Evolutionary conservation across 345 rosid species (phyloP).

Genomic region (Eucalyptus camaldulensis): DNA sequence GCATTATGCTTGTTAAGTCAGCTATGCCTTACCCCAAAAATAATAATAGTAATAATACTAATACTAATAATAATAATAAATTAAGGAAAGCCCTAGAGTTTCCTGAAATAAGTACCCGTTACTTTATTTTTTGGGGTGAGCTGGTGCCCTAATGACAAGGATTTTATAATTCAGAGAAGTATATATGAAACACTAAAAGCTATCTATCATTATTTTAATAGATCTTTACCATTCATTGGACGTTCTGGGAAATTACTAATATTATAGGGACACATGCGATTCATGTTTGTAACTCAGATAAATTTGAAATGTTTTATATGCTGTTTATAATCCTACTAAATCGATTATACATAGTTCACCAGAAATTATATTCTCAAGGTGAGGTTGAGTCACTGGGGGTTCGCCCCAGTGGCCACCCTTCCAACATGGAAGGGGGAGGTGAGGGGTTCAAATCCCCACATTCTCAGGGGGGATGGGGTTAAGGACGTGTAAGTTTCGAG

Average conservation of each 20-base stretch:
- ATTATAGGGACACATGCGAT: background rate
- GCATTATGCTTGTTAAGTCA: background rate
- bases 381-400: too few species aligned
- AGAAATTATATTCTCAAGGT: too few species aligned
- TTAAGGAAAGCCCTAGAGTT: background rate
- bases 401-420: too few species aligned
- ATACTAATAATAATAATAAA: too few species aligned
- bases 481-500: too few species aligned
- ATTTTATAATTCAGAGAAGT: background rate
- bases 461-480: too few species aligned
- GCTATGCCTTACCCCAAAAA: background rate
- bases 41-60: too few species aligned
- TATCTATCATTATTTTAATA: too few species aligned
- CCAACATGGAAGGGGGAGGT: too few species aligned
- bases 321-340: too few species aligned
- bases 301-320: background rate
- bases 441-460: too few species aligned
- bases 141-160: background rate
- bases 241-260: background rate
- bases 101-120: background rate
- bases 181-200: background rate
- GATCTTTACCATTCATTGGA: background rate
- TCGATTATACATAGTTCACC: too few species aligned
- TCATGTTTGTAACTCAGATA: background rate
- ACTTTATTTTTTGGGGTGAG: background rate